These are phyloP conservation scores for Plasmopara halstedii DNA, from an alignment of 352 stramenopile species.

Conservation along the genomic window DNA sequence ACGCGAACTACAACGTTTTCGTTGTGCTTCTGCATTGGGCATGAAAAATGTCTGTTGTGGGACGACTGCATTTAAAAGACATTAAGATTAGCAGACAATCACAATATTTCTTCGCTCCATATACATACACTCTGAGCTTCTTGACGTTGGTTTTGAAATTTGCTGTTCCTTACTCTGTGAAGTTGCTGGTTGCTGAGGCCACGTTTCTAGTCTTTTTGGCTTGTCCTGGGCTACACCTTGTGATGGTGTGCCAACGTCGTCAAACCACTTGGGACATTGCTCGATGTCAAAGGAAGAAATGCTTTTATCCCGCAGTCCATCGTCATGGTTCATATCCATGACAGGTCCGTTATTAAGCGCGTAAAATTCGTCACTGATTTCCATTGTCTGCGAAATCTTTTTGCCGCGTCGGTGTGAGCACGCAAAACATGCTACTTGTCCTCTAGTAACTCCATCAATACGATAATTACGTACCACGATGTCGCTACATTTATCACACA, in stretches of 20 bases:
- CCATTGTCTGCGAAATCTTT: conserved; percentile 6
- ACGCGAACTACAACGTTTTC: conserved; percentile 16
- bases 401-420: conserved; percentile 43
- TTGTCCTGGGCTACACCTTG: conserved; percentile 3
- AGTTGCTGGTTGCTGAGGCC: neutral
- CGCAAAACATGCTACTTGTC: conserved; percentile 45
- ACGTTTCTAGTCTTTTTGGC: neutral
- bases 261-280: conserved; percentile 12
- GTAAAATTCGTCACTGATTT: neutral
- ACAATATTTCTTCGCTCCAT: neutral
- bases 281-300: conserved; percentile 13
- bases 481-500: conserved; percentile 59
- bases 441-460: conserved; percentile 26
- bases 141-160: conserved; percentile 2
- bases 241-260: too few species aligned
- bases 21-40: conserved; percentile 11
- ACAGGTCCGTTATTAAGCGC: conserved; percentile 3
- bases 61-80: conserved; percentile 7
- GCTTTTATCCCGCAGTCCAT: conserved; percentile 11
- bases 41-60: conserved; percentile 19
- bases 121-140: conserved; percentile 20
- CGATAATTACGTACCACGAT: conserved; percentile 58
- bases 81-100: neutral
- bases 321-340: neutral
- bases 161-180: neutral